Conservation (phyloP, 805 yeast species). For the Sporopachydermia quercuum region DNA sequence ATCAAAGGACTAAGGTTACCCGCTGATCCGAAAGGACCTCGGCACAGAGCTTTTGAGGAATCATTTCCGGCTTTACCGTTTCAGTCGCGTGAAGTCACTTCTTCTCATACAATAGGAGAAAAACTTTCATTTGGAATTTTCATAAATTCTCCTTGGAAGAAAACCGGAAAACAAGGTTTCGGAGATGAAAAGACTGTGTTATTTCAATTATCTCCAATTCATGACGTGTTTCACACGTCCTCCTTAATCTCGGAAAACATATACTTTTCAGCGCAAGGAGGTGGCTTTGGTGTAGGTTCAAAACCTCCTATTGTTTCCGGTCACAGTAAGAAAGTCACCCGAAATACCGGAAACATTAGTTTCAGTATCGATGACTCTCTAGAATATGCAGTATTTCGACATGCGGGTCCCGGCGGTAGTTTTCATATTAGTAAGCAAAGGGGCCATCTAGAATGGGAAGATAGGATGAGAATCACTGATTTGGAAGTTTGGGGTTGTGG, state of each 20-base stretch:
- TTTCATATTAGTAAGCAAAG: conserved; percentile 25
- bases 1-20: conserved; percentile 47
- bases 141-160: conserved; percentile 61
- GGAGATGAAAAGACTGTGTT: conserved; percentile 47
- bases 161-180: conserved; percentile 55
- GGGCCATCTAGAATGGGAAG: conserved; percentile 36
- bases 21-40: conserved; percentile 10
- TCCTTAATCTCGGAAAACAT: conserved; percentile 25
- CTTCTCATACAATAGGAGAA: conserved; percentile 20
- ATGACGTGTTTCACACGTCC: conserved; percentile 33
- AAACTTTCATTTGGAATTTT: conserved; percentile 48
- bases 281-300: conserved; percentile 76
- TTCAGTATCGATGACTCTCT: conserved; percentile 62
- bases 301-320: conserved; percentile 44
- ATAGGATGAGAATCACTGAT: conserved; percentile 53
- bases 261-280: conserved; percentile 59
- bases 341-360: conserved; percentile 63
- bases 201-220: conserved; percentile 52
- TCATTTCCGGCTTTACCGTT: conserved; percentile 12
- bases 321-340: conserved; percentile 25
- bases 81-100: conserved; percentile 8
- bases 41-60: conserved; percentile 12
- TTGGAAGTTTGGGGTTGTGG: conserved; percentile 93
- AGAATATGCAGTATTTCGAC: conserved; percentile 72
- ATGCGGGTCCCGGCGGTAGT: conserved; percentile 41